Evolutionary conservation across 2,329 filamentous ascomycete genomes (phyloP), one percentile per base, ranked within the genome.

Genomic region (Dactylellina leptospora): DNA sequence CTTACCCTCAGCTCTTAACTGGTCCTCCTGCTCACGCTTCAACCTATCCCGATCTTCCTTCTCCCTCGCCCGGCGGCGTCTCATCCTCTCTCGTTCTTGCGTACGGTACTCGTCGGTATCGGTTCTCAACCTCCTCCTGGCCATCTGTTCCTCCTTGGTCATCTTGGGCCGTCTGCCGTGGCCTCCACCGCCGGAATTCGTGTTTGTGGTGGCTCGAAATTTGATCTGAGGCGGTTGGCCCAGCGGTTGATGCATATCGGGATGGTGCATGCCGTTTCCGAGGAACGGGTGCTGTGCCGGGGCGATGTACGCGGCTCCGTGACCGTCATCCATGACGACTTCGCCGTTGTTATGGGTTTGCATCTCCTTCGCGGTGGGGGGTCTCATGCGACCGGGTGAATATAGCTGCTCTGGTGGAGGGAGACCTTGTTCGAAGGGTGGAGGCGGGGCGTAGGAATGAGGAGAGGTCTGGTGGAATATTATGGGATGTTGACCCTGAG

Each of bases 121-220:
- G 42, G 66, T 71, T 23, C 66, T 50, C 27, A 71, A 40, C n/a
- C 66, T 30, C n/a, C 66, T 28, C 9, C 66, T 38, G 36, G 66
- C 66, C 66, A 71, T 71, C 36, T 71, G 66, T 30, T 71, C 66
- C 20, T 71, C 66, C 45, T 71, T 71, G 30, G 66, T 71, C 66
- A 71, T 71, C 45, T 71, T 71, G 42, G 66, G 66, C 2, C 66
- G 42, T 36, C 66, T 42, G 22, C 66, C 66, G 66, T 63, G 58
- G 25, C 58, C 44, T 27, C 66, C 66, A n/a, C 42, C 23, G 30
- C 44, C 45, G n/a, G 66, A 63, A 23, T 48, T 50, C 23, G 33
- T 58, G 51, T 71, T 71, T 0, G 66, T 61, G 23, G 58, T 71
- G 23, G 66, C 66, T 27, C 66, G 48, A 50, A 71, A 71, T 22